A percentile compares a stretch with the other conserved stretches of the same genome.
These are phyloP conservation scores for Acidomyces sp. DNA, from an alignment of 495 filamentous ascomycete species.

Conservation along the genomic window DNA sequence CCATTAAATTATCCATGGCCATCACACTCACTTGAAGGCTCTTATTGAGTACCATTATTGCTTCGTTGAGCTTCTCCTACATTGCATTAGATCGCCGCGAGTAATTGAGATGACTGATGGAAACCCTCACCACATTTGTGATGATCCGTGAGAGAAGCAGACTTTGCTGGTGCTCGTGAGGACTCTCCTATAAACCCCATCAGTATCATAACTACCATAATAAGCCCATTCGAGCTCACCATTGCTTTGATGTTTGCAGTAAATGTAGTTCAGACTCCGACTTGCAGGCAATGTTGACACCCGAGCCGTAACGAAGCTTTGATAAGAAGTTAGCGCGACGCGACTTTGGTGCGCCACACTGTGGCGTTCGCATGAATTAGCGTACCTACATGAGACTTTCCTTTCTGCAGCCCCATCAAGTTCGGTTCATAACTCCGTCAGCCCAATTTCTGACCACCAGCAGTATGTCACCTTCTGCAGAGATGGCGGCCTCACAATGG, in stretches of 20 bases:
- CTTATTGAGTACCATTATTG: constrained; percentile 82
- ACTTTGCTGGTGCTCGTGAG: constrained; percentile 94
- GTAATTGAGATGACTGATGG: background rate
- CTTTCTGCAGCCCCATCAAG: too few species aligned
- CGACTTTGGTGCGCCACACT: too few species aligned
- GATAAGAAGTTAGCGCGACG: too few species aligned
- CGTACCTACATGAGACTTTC: too few species aligned
- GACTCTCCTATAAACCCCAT: constrained; percentile 73
- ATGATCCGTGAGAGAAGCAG: constrained; percentile 88
- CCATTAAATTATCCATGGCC: background rate
- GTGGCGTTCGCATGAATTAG: too few species aligned
- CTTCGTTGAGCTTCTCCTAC: constrained; percentile 96
- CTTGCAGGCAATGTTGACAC: too few species aligned
- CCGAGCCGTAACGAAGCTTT: too few species aligned
- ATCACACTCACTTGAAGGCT: constrained; percentile 55
- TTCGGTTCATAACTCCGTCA: too few species aligned
- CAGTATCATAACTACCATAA: too few species aligned
- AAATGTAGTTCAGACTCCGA: too few species aligned
- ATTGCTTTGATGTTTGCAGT: too few species aligned
- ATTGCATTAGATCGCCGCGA: background rate
- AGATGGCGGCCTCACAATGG: constrained; percentile 44
- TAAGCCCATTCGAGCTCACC: too few species aligned
- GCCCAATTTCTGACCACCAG: background rate
- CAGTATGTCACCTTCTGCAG: constrained; percentile 24
- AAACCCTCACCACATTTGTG: constrained; percentile 71